Conservation (phyloP, 805 yeast species). For the Phaffomyces thermotolerans region DNA sequence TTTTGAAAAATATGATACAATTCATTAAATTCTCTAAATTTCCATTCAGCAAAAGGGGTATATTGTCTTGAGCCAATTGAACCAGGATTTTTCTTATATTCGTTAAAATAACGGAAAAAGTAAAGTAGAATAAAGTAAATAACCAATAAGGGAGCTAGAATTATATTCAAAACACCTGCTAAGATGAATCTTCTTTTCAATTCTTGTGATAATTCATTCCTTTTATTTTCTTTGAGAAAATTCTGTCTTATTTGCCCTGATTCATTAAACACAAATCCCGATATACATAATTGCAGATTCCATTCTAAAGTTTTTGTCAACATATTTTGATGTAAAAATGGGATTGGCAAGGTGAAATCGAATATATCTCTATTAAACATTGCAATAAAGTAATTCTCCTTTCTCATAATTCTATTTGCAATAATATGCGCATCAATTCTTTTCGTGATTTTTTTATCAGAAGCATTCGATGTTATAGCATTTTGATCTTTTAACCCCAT, state of each 20-base stretch:
- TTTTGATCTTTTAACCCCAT: constrained; percentile 74
- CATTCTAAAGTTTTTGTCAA: constrained; percentile 89
- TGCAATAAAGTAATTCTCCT: constrained; percentile 90
- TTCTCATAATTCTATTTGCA: constrained; percentile 93
- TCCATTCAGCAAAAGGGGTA: constrained; percentile 94
- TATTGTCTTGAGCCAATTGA: constrained; percentile 78
- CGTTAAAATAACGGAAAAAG: constrained; percentile 88
- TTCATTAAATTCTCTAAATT: constrained; percentile 88
- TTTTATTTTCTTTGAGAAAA: constrained; percentile 63
- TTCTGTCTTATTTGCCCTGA: constrained; percentile 73
- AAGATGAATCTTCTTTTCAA: constrained; percentile 72
- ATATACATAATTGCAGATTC: constrained; percentile 83
- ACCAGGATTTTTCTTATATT: constrained; percentile 82
- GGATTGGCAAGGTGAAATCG: constrained; percentile 54
- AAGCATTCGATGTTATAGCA: constrained; percentile 43
- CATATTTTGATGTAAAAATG: constrained; percentile 33
- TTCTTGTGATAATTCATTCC: constrained; percentile 61
- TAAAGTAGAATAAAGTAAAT: constrained; percentile 74
- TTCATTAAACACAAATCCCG: constrained; percentile 77
- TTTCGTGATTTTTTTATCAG: constrained; percentile 61
- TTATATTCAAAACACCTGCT: constrained; percentile 79
- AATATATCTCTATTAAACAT: constrained; percentile 72
- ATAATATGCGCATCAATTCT: constrained; percentile 88
- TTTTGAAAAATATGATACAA: constrained; percentile 80
- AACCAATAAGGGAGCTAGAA: constrained; percentile 81